Conservation (phyloP, 305 asterid species). For the Solanum hybrid region DNA sequence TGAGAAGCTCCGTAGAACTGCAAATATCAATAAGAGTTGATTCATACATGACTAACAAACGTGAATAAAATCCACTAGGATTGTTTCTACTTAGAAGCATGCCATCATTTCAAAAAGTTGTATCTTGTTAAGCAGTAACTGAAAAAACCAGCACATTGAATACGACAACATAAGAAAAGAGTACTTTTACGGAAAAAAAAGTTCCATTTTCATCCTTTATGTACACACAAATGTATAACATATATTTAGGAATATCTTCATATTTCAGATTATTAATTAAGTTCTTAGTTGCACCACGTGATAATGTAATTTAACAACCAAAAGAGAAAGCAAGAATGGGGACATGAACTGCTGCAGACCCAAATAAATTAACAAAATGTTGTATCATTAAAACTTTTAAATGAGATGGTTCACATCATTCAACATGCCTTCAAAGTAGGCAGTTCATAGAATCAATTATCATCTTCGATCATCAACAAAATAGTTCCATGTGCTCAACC, state of each 20-base stretch:
- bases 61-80: background rate
- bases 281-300: background rate
- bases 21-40: background rate
- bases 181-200: background rate
- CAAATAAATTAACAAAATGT: background rate
- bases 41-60: background rate
- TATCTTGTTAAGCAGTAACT: background rate
- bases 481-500: background rate
- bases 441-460: background rate
- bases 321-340: background rate
- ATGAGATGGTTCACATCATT: background rate
- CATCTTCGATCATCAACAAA: background rate
- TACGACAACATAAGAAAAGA: background rate
- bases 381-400: background rate
- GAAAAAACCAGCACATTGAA: background rate
- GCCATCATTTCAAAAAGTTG: background rate
- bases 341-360: background rate
- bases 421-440: background rate
- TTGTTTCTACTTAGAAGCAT: background rate
- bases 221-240: background rate
- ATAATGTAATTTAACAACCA: background rate
- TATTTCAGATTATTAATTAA: background rate
- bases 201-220: background rate
- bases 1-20: conserved; percentile 3
- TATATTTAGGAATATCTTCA: background rate